These are phyloP conservation scores for Arthrinium phaeospermum DNA, from an alignment of 2,329 filamentous ascomycete genomes.

Conservation along the genomic window DNA sequence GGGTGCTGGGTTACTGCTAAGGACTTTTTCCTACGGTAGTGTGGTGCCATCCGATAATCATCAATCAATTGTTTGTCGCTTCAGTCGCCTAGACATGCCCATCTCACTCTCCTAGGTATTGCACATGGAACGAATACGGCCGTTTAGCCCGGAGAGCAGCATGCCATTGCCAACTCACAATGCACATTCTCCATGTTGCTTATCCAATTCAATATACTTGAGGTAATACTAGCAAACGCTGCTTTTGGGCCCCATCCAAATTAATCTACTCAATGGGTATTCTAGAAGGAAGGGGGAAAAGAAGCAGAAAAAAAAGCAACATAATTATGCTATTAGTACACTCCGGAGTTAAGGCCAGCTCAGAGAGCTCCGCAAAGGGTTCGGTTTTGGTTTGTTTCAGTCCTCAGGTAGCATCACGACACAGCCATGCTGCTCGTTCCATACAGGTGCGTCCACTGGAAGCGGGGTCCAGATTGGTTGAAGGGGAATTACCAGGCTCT, in stretches of 20 bases:
- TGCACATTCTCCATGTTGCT: background rate
- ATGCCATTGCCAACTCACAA: background rate
- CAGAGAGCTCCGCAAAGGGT: slow-evolving; percentile 10
- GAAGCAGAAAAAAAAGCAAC: background rate
- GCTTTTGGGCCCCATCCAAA: background rate
- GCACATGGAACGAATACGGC: background rate
- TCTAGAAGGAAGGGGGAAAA: background rate
- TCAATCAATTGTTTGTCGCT: background rate
- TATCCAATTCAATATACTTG: background rate
- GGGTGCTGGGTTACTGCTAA: background rate
- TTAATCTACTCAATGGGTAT: background rate
- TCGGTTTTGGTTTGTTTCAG: slow-evolving; percentile 13
- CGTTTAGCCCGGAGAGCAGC: background rate
- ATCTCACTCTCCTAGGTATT: background rate
- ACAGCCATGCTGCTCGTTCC: slow-evolving; percentile 9
- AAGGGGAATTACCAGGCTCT: slow-evolving; percentile 1
- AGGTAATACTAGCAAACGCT: background rate
- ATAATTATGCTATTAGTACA: background rate
- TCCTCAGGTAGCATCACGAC: slow-evolving; percentile 1
- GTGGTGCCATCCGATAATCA: background rate
- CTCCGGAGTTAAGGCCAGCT: slow-evolving; percentile 11
- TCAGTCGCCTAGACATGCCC: slow-evolving; percentile 6
- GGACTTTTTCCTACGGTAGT: background rate
- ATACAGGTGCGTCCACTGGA: background rate
- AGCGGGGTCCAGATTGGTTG: background rate